Conservation (phyloP, 495 filamentous ascomycete genomes). For the Penicillium lagena region DNA sequence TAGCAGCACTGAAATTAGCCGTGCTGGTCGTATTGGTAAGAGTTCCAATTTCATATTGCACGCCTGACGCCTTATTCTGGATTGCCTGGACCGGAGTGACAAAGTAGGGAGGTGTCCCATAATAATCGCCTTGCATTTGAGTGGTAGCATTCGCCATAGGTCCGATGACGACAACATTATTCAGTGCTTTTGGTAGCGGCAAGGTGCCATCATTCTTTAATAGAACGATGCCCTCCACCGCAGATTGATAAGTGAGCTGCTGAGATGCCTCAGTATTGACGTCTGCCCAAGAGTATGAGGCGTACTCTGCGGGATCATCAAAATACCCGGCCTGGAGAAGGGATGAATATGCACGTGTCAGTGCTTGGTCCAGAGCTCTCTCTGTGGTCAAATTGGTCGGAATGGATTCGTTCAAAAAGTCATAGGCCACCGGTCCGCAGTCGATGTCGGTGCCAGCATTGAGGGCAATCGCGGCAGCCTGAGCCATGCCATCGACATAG, state of each 20-base stretch:
- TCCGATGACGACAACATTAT: constrained; percentile 43
- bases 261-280: constrained; percentile 41
- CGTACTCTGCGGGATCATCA: constrained; percentile 19
- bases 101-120: constrained; percentile 43
- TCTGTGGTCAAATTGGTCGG: constrained; percentile 34
- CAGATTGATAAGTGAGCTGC: constrained; percentile 42
- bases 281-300: constrained; percentile 8
- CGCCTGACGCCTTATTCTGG: constrained; percentile 30
- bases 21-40: constrained; percentile 30
- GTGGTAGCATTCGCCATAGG: constrained; percentile 46
- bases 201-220: constrained; percentile 51
- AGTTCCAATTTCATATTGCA: constrained; percentile 38
- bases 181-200: constrained; percentile 26
- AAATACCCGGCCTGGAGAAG: constrained; percentile 51
- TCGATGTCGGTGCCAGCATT: constrained; percentile 52
- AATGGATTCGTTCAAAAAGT: constrained; percentile 26
- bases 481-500: constrained; percentile 33
- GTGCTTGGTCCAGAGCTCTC: constrained; percentile 33
- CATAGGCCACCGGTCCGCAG: constrained; percentile 40
- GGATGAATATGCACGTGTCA: constrained; percentile 43
- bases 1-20: constrained; percentile 24
- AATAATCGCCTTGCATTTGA: constrained; percentile 54
- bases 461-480: constrained; percentile 41
- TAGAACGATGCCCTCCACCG: constrained; percentile 46
- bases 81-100: constrained; percentile 44